A percentile compares a stretch with the other conserved stretches of the same genome.
Evolutionary conservation across 768 basidiomycete species (phyloP).

Genomic region (Pisolithus sp.): DNA sequence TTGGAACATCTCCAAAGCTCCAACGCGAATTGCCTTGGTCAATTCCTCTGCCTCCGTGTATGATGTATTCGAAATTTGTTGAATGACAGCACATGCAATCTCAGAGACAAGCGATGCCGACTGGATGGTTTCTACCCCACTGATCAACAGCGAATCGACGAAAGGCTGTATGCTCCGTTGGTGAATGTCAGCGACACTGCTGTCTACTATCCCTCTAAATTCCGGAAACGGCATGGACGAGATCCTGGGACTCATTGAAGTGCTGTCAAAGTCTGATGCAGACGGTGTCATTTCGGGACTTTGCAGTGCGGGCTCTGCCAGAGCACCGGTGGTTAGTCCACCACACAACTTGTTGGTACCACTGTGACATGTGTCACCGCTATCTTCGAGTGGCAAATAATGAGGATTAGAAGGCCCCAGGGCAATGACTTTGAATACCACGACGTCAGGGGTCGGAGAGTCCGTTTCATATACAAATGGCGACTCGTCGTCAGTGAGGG

Average conservation of each 20-base stretch:
- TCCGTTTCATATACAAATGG: neutral
- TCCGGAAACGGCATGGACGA: slow-evolving; percentile 1
- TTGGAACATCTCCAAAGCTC: slow-evolving; percentile 6
- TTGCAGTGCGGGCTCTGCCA: neutral
- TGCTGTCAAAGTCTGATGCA: slow-evolving; percentile 10
- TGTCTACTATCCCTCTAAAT: slow-evolving; percentile 9
- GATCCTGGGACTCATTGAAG: neutral
- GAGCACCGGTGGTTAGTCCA: neutral
- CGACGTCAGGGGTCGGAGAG: neutral
- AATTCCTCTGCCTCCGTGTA: slow-evolving; percentile 1
- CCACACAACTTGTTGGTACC: neutral
- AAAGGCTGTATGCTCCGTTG: neutral
- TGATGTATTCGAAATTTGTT: slow-evolving; percentile 1
- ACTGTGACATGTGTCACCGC: neutral
- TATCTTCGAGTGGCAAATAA: neutral
- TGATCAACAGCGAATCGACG: slow-evolving; percentile 1
- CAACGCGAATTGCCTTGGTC: slow-evolving; percentile 2
- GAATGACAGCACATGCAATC: slow-evolving; percentile 1
- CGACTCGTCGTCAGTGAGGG: slow-evolving; percentile 1
- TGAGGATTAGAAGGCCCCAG: neutral
- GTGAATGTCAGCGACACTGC: neutral
- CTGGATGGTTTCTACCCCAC: slow-evolving; percentile 1
- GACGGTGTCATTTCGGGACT: neutral
- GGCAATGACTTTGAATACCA: neutral
- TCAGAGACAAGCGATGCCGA: slow-evolving; percentile 1